phyloP scores from a whole-genome alignment of 768 basidiomycete species.

The Cystobasidiopsis lactophilus region DNA sequence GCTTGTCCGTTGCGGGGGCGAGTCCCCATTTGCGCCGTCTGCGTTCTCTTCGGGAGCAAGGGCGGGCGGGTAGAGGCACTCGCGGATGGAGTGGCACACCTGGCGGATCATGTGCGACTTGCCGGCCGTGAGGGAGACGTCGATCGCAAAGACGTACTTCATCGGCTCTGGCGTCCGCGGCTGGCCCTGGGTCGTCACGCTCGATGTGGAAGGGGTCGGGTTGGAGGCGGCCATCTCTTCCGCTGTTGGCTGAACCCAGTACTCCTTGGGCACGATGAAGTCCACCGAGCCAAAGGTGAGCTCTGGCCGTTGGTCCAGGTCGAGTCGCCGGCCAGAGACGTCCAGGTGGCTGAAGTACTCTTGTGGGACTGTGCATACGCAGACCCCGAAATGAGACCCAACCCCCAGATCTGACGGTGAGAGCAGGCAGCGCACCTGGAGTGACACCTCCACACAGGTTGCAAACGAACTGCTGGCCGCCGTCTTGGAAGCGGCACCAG shows the following conservation, averaged over 20 bases:
- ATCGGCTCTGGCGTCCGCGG: slow-evolving; percentile 38
- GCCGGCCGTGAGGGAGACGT: slow-evolving; percentile 49
- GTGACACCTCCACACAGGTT: slow-evolving; percentile 70
- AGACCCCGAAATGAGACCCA: not conserved
- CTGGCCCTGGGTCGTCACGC: slow-evolving; percentile 27
- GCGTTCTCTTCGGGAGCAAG: slow-evolving; percentile 20
- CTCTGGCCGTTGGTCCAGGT: slow-evolving; percentile 63
- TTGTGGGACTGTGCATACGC: slow-evolving; percentile 35
- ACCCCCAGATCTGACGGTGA: not conserved
- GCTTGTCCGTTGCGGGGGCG: not conserved
- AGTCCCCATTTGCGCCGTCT: slow-evolving; percentile 14
- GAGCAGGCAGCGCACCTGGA: slow-evolving; percentile 39
- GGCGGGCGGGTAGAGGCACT: slow-evolving; percentile 41
- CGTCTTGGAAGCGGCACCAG: slow-evolving; percentile 66
- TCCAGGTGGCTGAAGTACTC: slow-evolving; percentile 74
- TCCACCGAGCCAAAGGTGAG: slow-evolving; percentile 78
- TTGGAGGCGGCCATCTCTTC: slow-evolving; percentile 32
- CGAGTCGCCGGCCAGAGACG: slow-evolving; percentile 49
- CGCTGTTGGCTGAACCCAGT: slow-evolving; percentile 43
- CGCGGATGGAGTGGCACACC: slow-evolving; percentile 41
- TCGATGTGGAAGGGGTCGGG: slow-evolving; percentile 33
- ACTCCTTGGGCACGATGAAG: slow-evolving; percentile 57
- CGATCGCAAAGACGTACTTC: slow-evolving; percentile 64
- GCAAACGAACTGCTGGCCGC: slow-evolving; percentile 72
- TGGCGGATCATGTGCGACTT: slow-evolving; percentile 45